Evolutionary conservation across 306 rosid species (phyloP), one percentile per base, ranked within the genome.

Genomic region (Canavalia ensiformis): DNA sequence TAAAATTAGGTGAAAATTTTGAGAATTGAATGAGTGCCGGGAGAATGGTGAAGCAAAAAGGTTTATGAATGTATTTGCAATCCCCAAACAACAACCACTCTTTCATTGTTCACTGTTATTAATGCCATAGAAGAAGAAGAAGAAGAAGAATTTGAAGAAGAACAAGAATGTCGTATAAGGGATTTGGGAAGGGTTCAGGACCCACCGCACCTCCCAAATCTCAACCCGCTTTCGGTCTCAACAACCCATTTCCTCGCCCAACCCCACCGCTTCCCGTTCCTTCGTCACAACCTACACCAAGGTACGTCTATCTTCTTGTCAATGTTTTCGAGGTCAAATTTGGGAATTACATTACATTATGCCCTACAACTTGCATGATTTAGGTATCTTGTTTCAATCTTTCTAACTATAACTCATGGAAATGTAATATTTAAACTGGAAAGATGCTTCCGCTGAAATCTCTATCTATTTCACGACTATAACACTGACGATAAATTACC

Each of bases 131-230:
- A 42, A 29, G 70, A 56, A 51, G 79, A 79, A 49, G 3, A 18
- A 18, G 25, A 18, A 18, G 25, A 18, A 18, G 25, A 18, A 18
- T 18, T 18, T 18, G 25, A 56, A 76, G 46, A 30, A 57, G 12
- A 39, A 30, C 57, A 30, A 57, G 25, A 39, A 30, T 35, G 84
- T 71, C 87, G 76, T 88, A 79, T 54, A 1, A 0, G 49, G 94
- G 97, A 25, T 92, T 92, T 47, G 89, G 90, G 37, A 83, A 80
- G 87, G 68, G 44, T 52, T 87, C 93, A 2, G 98, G 98, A 5
- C 98, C 98, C 46, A 4, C 65, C 3, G 58, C 4, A 11, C 88
- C 87, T 25, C 87, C 84, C 44, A 60, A 68, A 54, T 54, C 88
- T 4, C 84, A n/a, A 69, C 88, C 80, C 6, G 0, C 70, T 55